Base-by-base conservation (phyloP, 2,329 filamentous ascomycete genomes). In the Colletotrichum neosansevieriae region DNA sequence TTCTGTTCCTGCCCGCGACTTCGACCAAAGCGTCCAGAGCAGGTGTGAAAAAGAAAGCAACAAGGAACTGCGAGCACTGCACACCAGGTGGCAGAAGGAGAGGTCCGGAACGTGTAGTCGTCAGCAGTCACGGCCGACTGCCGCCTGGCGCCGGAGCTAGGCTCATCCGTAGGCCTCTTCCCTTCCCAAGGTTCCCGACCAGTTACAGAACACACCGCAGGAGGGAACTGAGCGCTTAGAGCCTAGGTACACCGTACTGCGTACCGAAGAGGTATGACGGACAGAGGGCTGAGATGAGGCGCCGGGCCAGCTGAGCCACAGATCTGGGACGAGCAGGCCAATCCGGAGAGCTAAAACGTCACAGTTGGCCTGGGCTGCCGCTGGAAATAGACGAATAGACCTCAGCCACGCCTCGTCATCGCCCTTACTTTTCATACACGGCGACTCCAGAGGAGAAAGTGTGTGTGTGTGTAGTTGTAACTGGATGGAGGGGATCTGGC, bases 351-450 rank as follows among this genome's bases (percentile, higher is more conserved):
- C 34, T 42, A 51, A 60, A 32, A 50, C 49, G 60, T 53, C 19
- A 7, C 11, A 29, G 24, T 17, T 24, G 58, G 60, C 53, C 63
- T 44, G 58, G 29, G 42, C 62, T 50, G 38, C 17, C 50, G 40
- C 56, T 63, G 67, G 67, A 70, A 67, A 61, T 60, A 50, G 60
- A 58, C 59, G 45, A 58, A 65, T 59, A 54, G 40, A 40, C 65
- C 53, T 68, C 60, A 61, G 71, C 61, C 70, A 75, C 79, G 79
- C 79, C 79, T 81, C 79, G 79, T 80, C 79, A 81, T 80, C 79
- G 74, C 74, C 75, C 73, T 70, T 71, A 69, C 44, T 51, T 29
- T 47, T 19, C 19, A 24, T 34, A 44, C 36, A 56, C 38, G 59
- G 63, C 45, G 63, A 45, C 45, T 58, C 63, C 40, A 67, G 58